Base-by-base conservation (phyloP, 139 green algal species). In the Chlorella sp. region DNA sequence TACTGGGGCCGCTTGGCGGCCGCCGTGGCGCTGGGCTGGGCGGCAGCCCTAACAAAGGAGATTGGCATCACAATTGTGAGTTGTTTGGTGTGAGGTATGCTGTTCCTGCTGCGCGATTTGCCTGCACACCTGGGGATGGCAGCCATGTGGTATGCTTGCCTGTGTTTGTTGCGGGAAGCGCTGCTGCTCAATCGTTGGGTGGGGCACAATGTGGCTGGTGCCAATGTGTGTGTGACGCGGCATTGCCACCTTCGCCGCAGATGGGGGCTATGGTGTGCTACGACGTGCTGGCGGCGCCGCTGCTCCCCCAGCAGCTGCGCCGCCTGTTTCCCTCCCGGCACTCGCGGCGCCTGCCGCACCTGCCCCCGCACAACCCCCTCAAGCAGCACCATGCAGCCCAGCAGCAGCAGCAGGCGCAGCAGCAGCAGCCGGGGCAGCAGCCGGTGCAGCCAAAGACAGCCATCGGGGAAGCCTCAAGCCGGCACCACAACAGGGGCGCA, bases 31-130 rank as follows among this genome's bases (percentile, higher is more conserved):
- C 85, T 94, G 34, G 81, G 84, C 22, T 87, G 87, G 82, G 30
- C 65, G 3, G 93, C 91, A 36, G 92, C 93, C 16, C 86, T 97
- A 16, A 85, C 87, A 32, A 97, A 97, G 84, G 94, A 97, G 85
- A 96, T 95, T 73, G 94, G 94, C 51, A 95, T 96, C 79, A 96
- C 92, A 1, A 82, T 93, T 40, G 84, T 93, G 67, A 86, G 88
- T 67, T 8, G 36, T 11, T 51, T 69, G 32, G 17, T 75, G 36
- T n/a, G n/a, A n/a, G n/a, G n/a, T n/a, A n/a, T n/a, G n/a, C n/a
- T n/a, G n/a, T n/a, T n/a, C 30, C 36, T 60, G 36, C 38, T 17
- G 17, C 32, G 32, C 64, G 17, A 32, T 36, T n/a, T 3, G 26
- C 56, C 56, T 65, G 9, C 13, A 65, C 26, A 65, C 7, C 26